Evolutionary conservation across 805 yeast species (phyloP), one percentile per base, ranked within the genome.

Genomic region (Yarrowia bubula): DNA sequence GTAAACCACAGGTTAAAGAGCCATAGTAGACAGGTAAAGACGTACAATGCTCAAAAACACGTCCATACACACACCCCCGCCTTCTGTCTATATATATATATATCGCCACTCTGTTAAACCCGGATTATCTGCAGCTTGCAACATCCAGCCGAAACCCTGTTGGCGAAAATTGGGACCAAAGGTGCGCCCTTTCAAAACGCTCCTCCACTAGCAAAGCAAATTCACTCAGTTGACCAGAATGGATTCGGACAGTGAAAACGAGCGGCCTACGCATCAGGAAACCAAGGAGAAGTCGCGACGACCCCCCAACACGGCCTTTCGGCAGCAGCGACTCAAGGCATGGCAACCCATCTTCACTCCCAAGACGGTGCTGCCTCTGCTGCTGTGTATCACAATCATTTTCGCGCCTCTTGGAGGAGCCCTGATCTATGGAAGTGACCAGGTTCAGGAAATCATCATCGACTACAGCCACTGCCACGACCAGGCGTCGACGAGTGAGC

Each of bases 391-490:
- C 47, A 90, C 96, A 0, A 79, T 90, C 22, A 81, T 95, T 4
- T 92, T 92, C 77, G 90, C 95, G 0, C 97, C 98, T 1, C 82
- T 95, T 58, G 99, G 99, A 4, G 88, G 92, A 35, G 96, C 90
- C 14, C 82, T 95, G 65, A 75, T 92, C 33, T 83, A 83, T 69
- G 87, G 96, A n/a, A 83, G 91, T n/a, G 82, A 84, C 74, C 83
- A 84, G 68, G 93, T 93, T 14, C 90, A 93, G 72, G 86, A 87
- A 70, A 68, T 95, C 35, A 80, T 82, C 51, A 81, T 95, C 39
- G 87, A 92, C 70, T 95, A 95, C 73, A 84, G 92, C 60, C 75
- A 83, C 43, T 95, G 99, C 77, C 80, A 76, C 47, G 72, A 71
- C 1, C 67, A 80, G 43, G 90, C 90, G 2, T 77, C 80, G 1